Evolutionary conservation across 2,329 filamentous ascomycete species (phyloP).

Genomic region (Aotearoamyces nothofagi): DNA sequence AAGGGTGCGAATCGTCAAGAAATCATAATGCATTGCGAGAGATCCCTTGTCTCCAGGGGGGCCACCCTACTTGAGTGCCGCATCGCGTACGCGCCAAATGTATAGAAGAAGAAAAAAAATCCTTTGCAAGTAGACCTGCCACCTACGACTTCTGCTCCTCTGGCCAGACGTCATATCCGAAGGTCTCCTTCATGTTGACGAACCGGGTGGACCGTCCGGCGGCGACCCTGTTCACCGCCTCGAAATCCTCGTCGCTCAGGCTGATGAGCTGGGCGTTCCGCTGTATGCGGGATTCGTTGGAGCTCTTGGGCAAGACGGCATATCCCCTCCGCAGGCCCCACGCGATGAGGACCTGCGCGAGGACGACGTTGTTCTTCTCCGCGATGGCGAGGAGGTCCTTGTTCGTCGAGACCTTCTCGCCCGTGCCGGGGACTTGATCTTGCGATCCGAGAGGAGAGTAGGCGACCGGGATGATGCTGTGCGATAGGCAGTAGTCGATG

Average conservation of each 20-base stretch:
- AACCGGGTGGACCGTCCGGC: constrained; percentile 53
- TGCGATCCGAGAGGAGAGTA: constrained; percentile 55
- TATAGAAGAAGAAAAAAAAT: too few species aligned
- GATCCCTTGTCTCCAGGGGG: too few species aligned
- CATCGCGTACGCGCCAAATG: too few species aligned
- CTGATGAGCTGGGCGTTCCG: constrained; percentile 53
- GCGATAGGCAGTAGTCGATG: constrained; percentile 49
- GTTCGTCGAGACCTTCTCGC: constrained; percentile 51
- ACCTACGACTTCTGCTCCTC: constrained; percentile 33
- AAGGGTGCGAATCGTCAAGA: too few species aligned
- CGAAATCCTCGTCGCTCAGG: constrained; percentile 45
- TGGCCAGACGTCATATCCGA: constrained; percentile 58
- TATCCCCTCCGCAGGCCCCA: constrained; percentile 56
- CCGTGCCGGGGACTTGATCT: constrained; percentile 46
- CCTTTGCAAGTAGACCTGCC: too few species aligned
- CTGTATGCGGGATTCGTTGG: constrained; percentile 51
- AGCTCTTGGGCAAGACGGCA: constrained; percentile 61
- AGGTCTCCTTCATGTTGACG: constrained; percentile 72
- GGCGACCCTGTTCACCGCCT: constrained; percentile 41
- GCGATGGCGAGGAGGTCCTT: constrained; percentile 43
- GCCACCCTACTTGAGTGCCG: too few species aligned
- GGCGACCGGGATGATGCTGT: constrained; percentile 57
- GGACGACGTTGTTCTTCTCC: constrained; percentile 44
- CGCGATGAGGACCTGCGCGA: constrained; percentile 51
- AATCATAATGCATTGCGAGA: too few species aligned